A percentile compares a stretch with the other conserved stretches of the same genome.
phyloP scores from a whole-genome alignment of 495 filamentous ascomycete species.

The Penicillium flavigenum region DNA sequence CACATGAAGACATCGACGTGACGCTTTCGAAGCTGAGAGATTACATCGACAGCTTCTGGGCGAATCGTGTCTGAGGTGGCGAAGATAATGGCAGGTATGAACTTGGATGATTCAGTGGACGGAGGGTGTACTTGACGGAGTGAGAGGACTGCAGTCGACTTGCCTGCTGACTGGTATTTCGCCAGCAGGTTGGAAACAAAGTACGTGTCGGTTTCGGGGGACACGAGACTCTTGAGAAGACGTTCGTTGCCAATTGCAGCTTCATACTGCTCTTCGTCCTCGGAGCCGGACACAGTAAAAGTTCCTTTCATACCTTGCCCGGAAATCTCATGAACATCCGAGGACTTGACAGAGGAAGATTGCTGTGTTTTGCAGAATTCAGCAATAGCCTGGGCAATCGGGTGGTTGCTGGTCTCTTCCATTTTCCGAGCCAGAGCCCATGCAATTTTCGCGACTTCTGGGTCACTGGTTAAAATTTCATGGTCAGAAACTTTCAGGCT shows the following conservation, averaged over 20 bases:
- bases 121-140: conserved; percentile 34
- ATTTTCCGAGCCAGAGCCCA: conserved; percentile 61
- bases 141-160: conserved; percentile 71
- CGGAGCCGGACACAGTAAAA: conserved; percentile 46
- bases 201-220: conserved; percentile 30
- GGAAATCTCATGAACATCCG: conserved; percentile 68
- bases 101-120: conserved; percentile 27
- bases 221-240: conserved; percentile 52
- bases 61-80: conserved; percentile 76
- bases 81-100: conserved; percentile 65
- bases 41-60: conserved; percentile 65
- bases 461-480: conserved; percentile 49
- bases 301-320: conserved; percentile 78
- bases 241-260: conserved; percentile 83
- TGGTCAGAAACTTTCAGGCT: conserved; percentile 77
- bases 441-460: conserved; percentile 35
- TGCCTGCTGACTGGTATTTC: conserved; percentile 67
- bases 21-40: conserved; percentile 63
- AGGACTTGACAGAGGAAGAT: conserved; percentile 33
- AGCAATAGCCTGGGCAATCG: conserved; percentile 80
- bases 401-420: conserved; percentile 84
- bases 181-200: conserved; percentile 51
- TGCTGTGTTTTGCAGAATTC: conserved; percentile 57
- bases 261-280: conserved; percentile 45
- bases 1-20: conserved; percentile 83